These are phyloP conservation scores for Stagonosporopsis cucurbitacearum DNA, from an alignment of 2,329 filamentous ascomycete species.

Conservation along the genomic window DNA sequence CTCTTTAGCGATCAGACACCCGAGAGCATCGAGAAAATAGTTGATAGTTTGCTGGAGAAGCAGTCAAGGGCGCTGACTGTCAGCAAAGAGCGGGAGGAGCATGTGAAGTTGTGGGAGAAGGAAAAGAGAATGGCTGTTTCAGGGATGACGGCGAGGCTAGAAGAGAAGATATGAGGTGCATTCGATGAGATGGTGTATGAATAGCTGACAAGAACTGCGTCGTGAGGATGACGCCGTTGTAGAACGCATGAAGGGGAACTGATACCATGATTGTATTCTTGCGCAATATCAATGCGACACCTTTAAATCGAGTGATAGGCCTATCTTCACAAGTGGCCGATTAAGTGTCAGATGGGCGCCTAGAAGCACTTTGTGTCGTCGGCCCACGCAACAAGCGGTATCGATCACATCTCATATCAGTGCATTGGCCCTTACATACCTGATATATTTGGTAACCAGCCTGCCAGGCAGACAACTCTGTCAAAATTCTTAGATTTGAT, in stretches of 20 bases:
- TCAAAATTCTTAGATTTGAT: no score
- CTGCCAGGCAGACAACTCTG: no score
- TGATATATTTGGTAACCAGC: no score
- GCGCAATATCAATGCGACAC: no score
- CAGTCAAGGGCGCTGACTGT: conserved; percentile 41
- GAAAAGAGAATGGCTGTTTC: conserved; percentile 26
- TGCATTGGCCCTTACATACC: no score
- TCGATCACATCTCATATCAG: no score
- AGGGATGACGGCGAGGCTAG: conserved; percentile 44
- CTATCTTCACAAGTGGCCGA: no score
- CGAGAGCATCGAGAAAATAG: conserved; percentile 35
- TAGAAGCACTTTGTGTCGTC: no score
- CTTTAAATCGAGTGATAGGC: no score
- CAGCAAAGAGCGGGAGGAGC: conserved; percentile 32
- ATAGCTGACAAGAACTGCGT: neutral
- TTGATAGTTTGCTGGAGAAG: conserved; percentile 43
- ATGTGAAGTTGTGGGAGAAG: conserved; percentile 25
- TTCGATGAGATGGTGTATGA: neutral
- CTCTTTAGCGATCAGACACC: conserved; percentile 32
- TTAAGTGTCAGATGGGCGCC: no score
- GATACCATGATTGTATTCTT: neutral
- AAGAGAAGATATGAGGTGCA: conserved; percentile 40
- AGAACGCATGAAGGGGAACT: neutral
- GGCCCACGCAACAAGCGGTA: no score
- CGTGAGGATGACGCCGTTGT: no score